Base-by-base conservation (phyloP, 768 basidiomycete genomes). In the Naganishia onofrii region DNA sequence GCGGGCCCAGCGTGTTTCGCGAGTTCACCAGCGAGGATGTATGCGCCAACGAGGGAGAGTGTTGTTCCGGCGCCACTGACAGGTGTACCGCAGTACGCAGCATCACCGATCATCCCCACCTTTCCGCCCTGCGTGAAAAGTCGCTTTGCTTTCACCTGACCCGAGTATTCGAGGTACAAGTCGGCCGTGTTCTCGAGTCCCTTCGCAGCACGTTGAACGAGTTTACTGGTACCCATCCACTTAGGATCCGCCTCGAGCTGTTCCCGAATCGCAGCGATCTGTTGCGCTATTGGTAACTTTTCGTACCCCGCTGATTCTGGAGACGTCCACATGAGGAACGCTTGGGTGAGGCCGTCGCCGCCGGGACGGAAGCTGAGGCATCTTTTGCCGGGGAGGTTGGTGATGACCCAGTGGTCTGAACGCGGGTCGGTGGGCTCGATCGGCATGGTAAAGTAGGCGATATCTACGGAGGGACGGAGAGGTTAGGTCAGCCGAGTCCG, bases 1-100 rank as follows among this genome's bases (percentile, higher is more conserved):
- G n/a, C n/a, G n/a, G n/a, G n/a, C n/a, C 19, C 26, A 3, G 29
- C 2, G 32, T 55, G 23, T 63, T 76, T 74, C 46, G 63, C 64
- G 26, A 77, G 55, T 69, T 77, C 77, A 17, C 71, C 71, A 19
- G 71, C 77, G 36, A 78, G 73, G 21, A 78, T 52, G 71, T 76
- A 78, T 5, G 71, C 72, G 29, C 77, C 78, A 0, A 65, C 15
- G 26, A 78, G 42, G 21, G 75, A 72, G 28, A 74, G 63, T 1
- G 74, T 68, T 9, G 78, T 77, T 0, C 78, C 78, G 66, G 70
- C 72, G n/a, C 78, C 78, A 10, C 74, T 73, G 32, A 76, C 32
- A 0, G 76, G 74, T 7, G 76, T 66, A 4, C 77, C 73, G 31
- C 67, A 70, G 64, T 68, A 74, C 0, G 72, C 78, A 0, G 77